These are phyloP conservation scores for Pleurotus tuoliensis DNA, from an alignment of 768 basidiomycete genomes.

Conservation along the genomic window DNA sequence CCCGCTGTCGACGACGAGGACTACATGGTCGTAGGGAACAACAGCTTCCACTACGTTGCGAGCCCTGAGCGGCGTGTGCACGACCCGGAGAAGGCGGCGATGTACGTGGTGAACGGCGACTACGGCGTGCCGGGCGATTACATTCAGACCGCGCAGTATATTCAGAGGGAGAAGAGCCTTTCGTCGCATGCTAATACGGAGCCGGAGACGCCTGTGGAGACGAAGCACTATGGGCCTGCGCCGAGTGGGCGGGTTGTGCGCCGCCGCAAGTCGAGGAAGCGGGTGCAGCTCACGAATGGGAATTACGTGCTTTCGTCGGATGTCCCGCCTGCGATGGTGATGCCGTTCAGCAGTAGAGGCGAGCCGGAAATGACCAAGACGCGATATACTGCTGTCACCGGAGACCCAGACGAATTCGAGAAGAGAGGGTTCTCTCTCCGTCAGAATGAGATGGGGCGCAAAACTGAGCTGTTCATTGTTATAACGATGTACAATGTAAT, in stretches of 20 bases:
- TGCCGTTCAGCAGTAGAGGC: constrained; percentile 54
- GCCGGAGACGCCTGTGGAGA: constrained; percentile 55
- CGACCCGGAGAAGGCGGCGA: constrained; percentile 39
- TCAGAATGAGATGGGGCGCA: constrained; percentile 73
- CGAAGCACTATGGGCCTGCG: constrained; percentile 85
- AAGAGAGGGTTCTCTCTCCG: constrained; percentile 79
- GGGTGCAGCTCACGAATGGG: constrained; percentile 81
- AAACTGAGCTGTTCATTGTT: constrained; percentile 90
- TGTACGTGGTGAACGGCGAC: constrained; percentile 13
- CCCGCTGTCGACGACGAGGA: constrained; percentile 73
- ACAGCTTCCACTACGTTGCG: constrained; percentile 53
- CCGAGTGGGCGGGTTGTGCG: constrained; percentile 76
- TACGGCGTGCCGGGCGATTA: constrained; percentile 19
- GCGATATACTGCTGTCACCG: constrained; percentile 86
- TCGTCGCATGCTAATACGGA: constrained; percentile 34
- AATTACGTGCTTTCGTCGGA: constrained; percentile 83
- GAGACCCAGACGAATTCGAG: constrained; percentile 91
- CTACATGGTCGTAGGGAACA: constrained; percentile 55
- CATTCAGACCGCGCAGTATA: constrained; percentile 35
- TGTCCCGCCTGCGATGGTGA: constrained; percentile 79
- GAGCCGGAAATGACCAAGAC: constrained; percentile 71
- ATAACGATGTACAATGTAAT: constrained; percentile 95
- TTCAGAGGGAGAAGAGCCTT: constrained; percentile 38
- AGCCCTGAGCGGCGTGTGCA: constrained; percentile 20
- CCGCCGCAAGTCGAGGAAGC: constrained; percentile 72